phyloP scores from a whole-genome alignment of 1,284 basidiomycete species.

The Meripilus lineatus region DNA sequence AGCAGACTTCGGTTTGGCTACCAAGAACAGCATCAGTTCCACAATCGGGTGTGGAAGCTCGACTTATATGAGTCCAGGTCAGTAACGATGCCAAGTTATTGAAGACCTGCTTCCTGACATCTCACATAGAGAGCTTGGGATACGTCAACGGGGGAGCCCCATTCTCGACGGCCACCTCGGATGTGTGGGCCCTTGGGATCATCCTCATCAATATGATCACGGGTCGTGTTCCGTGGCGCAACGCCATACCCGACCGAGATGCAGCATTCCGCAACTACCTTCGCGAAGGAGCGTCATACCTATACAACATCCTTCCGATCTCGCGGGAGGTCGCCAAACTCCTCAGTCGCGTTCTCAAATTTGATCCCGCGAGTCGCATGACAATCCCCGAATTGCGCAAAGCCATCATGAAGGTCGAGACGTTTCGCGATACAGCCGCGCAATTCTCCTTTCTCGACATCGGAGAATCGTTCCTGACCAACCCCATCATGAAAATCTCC shows the following conservation, averaged over 20 bases:
- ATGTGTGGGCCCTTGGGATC: conserved; percentile 72
- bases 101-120: neutral
- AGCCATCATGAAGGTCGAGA: conserved; percentile 19
- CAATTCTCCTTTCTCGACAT: neutral
- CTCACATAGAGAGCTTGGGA: conserved; percentile 53
- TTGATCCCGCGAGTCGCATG: conserved; percentile 20
- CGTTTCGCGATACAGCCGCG: conserved; percentile 20
- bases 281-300: conserved; percentile 37
- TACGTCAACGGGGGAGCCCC: conserved; percentile 25
- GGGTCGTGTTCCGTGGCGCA: conserved; percentile 65
- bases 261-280: conserved; percentile 53
- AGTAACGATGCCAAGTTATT: too few species aligned
- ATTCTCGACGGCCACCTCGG: conserved; percentile 54
- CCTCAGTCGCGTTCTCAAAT: conserved; percentile 26
- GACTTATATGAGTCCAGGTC: conserved; percentile 60
- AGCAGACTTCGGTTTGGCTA: conserved; percentile 69
- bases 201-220: conserved; percentile 62
- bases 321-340: conserved; percentile 33
- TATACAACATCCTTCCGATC: conserved; percentile 46
- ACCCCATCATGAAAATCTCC: too few species aligned
- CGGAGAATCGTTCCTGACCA: conserved; percentile 2
- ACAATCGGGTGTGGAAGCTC: conserved; percentile 49
- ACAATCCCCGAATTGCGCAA: conserved; percentile 21
- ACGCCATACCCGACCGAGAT: conserved; percentile 44
- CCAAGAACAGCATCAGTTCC: conserved; percentile 40